Conservation (phyloP, 495 filamentous ascomycete species). For the Aspergillus hancockii region DNA sequence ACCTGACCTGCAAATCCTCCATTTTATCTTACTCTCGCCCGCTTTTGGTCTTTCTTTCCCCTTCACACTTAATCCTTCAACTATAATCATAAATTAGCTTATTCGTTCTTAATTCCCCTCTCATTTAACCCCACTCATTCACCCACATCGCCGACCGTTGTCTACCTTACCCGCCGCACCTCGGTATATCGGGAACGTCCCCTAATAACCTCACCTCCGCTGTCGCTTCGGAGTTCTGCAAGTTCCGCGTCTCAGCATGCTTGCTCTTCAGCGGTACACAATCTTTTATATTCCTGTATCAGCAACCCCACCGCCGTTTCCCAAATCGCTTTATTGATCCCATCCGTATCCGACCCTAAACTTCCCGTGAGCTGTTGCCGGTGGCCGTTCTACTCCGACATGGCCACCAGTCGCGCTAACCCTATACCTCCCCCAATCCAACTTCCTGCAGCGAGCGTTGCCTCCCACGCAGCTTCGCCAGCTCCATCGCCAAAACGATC, state of each 20-base stretch:
- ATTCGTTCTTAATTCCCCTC: background rate
- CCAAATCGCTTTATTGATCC: conserved; percentile 17
- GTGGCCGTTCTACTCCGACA: conserved; percentile 47
- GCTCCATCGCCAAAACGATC: conserved; percentile 30
- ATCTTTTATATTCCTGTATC: conserved; percentile 18
- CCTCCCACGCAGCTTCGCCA: conserved; percentile 22
- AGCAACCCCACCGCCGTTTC: conserved; percentile 25
- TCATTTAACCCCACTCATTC: background rate
- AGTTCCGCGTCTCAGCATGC: conserved; percentile 33
- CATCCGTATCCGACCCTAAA: conserved; percentile 6
- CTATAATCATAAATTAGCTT: background rate
- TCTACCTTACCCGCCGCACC: background rate
- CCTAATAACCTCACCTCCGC: conserved; percentile 1
- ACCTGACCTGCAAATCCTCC: background rate
- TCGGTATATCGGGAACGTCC: background rate
- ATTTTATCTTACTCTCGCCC: background rate
- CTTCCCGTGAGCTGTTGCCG: conserved; percentile 7
- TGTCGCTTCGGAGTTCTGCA: conserved; percentile 8
- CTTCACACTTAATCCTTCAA: conserved; percentile 5
- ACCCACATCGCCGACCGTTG: background rate
- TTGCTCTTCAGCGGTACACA: conserved; percentile 23
- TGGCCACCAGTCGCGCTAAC: conserved; percentile 37
- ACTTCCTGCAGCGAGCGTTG: conserved; percentile 29
- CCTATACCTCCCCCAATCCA: conserved; percentile 31
- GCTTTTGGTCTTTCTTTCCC: conserved; percentile 4